These are phyloP conservation scores for Hericium alpestre DNA, from an alignment of 768 basidiomycete species.

Conservation along the genomic window DNA sequence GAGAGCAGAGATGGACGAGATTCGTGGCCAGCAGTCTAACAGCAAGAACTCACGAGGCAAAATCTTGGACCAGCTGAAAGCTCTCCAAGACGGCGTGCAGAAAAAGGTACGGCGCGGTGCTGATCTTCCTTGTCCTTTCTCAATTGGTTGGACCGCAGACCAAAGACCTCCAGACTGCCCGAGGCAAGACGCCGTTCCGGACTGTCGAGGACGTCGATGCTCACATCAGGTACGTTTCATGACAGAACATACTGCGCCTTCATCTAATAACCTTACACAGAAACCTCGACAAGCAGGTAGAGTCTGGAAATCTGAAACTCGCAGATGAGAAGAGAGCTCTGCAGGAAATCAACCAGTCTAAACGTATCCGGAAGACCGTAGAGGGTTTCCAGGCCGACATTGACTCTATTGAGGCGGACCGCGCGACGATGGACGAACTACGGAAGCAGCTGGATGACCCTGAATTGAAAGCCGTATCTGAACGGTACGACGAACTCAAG, in stretches of 20 bases:
- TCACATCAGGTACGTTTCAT: constrained; percentile 63
- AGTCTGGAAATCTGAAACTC: constrained; percentile 84
- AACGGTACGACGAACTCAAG: constrained; percentile 74
- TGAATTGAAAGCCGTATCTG: constrained; percentile 67
- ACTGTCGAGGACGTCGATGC: constrained; percentile 78
- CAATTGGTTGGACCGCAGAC: constrained; percentile 34
- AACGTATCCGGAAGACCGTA: constrained; percentile 61
- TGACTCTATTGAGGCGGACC: constrained; percentile 72
- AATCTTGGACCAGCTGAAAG: constrained; percentile 68
- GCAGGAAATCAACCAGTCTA: constrained; percentile 71
- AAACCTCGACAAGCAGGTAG: constrained; percentile 79
- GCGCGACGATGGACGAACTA: constrained; percentile 63
- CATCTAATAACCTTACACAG: constrained; percentile 28
- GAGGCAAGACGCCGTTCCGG: constrained; percentile 71
- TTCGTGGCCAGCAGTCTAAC: constrained; percentile 70
- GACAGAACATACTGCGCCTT: background rate
- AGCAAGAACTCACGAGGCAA: constrained; percentile 64
- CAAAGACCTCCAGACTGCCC: constrained; percentile 77
- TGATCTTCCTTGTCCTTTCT: background rate
- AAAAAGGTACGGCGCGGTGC: constrained; percentile 53
- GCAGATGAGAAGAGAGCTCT: constrained; percentile 94
- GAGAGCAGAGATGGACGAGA: constrained; percentile 67
- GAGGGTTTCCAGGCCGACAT: constrained; percentile 77
- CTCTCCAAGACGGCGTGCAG: constrained; percentile 63
- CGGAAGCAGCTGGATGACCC: constrained; percentile 85